Evolutionary conservation across 2,329 filamentous ascomycete genomes (phyloP).

Genomic region (Chaetomiaceae sp.): DNA sequence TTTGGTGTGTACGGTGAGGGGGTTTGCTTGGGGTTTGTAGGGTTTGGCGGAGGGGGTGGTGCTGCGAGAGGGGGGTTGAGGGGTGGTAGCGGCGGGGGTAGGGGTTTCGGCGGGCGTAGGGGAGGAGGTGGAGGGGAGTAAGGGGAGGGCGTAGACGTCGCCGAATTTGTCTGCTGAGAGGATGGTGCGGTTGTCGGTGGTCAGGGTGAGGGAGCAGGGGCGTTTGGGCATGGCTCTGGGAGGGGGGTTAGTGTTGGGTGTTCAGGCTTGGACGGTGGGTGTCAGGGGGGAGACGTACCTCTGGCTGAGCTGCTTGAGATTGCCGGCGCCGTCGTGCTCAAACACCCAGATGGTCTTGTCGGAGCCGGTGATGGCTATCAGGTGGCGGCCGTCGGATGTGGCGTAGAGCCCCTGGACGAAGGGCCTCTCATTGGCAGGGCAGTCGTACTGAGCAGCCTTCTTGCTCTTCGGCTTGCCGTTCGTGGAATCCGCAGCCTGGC

Average conservation of each 20-base stretch:
- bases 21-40: constrained; percentile 51
- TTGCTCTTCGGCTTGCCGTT: constrained; percentile 36
- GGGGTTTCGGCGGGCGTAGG: constrained; percentile 25
- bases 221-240: constrained; percentile 80
- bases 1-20: constrained; percentile 59
- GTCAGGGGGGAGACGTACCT: constrained; percentile 47
- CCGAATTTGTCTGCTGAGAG: constrained; percentile 92
- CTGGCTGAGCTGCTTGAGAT: constrained; percentile 63
- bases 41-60: constrained; percentile 25
- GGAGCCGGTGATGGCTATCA: constrained; percentile 78
- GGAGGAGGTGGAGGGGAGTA: constrained; percentile 42
- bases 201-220: constrained; percentile 70
- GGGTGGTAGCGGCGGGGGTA: constrained; percentile 6
- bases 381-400: constrained; percentile 60
- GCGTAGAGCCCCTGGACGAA: constrained; percentile 66
- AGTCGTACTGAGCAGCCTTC: constrained; percentile 30
- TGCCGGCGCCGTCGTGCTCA: constrained; percentile 56
- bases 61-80: constrained; percentile 13
- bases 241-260: constrained; percentile 4
- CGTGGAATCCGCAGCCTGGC: constrained; percentile 26
- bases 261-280: background rate
- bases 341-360: constrained; percentile 91
- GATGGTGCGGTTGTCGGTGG: constrained; percentile 66
- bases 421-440: constrained; percentile 46
- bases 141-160: constrained; percentile 85